phyloP scores from a whole-genome alignment of 257 asterid genomes.

The Solanum paucissectum region DNA sequence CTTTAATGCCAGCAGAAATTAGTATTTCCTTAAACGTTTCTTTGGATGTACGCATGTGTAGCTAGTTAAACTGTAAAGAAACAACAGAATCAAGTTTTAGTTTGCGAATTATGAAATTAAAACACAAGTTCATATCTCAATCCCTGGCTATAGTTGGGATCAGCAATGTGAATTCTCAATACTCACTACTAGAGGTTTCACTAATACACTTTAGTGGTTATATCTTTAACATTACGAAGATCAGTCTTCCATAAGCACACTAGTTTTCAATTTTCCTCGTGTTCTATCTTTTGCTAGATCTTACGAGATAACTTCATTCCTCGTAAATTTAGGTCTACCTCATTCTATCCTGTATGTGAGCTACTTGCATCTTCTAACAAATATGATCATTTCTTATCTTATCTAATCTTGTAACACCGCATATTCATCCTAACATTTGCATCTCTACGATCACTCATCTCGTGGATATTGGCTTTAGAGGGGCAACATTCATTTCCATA shows the following conservation, averaged over 20 bases:
- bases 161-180: not conserved
- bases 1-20: conserved; percentile 14
- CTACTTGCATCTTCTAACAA: not conserved
- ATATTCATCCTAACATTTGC: not conserved
- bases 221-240: not conserved
- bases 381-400: not conserved
- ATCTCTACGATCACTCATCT: not conserved
- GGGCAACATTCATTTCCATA: not conserved
- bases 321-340: not conserved
- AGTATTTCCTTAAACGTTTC: conserved; percentile 28
- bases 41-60: conserved; percentile 41
- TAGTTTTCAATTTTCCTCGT: not conserved
- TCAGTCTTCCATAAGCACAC: not conserved
- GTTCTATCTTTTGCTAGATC: not conserved
- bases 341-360: not conserved
- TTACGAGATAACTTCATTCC: not conserved
- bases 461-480: not conserved
- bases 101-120: not conserved
- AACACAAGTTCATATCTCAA: not conserved
- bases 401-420: not conserved
- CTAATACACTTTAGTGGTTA: not conserved
- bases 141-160: too few relatives aligned
- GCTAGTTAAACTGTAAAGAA: conserved; percentile 7
- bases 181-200: not conserved
- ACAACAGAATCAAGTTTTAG: not conserved